Evolutionary conservation across 225 moss, liverwort and hornwort genomes (phyloP).

Genomic region (Neckera pumila): DNA sequence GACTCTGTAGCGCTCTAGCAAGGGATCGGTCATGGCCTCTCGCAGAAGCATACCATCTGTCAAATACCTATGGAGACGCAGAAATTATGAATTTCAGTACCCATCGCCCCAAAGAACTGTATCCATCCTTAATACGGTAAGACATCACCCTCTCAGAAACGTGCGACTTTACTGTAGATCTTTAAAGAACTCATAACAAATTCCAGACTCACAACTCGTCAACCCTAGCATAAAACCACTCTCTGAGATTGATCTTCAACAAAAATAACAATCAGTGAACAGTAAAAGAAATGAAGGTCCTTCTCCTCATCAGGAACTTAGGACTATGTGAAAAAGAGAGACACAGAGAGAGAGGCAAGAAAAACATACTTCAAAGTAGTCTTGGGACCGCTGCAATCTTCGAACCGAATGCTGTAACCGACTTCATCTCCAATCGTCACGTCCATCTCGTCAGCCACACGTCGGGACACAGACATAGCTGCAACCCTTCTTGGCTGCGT

Average conservation of each 20-base stretch:
- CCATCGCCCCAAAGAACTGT: not conserved
- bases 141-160: not conserved
- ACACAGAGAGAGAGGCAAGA: not conserved
- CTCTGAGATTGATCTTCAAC: not conserved
- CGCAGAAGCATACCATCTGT: conserved; percentile 97
- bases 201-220: not conserved
- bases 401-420: conserved; percentile 97
- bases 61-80: conserved; percentile 46
- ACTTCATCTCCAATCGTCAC: conserved; percentile 98
- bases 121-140: not conserved
- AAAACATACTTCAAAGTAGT: conserved; percentile 67
- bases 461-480: conserved; percentile 98
- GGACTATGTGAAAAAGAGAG: not conserved
- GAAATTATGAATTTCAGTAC: not conserved
- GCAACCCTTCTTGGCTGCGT: conserved; percentile 97
- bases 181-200: not conserved
- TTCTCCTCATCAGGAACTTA: not conserved
- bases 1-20: conserved; percentile 87
- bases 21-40: conserved; percentile 98
- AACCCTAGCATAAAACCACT: not conserved
- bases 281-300: not conserved
- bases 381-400: conserved; percentile 96
- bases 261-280: not conserved
- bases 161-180: no score
- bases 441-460: conserved; percentile 98